Evolutionary conservation across 176 grass and related monocot genomes (phyloP).

Genomic region (Lolium multiflorum): DNA sequence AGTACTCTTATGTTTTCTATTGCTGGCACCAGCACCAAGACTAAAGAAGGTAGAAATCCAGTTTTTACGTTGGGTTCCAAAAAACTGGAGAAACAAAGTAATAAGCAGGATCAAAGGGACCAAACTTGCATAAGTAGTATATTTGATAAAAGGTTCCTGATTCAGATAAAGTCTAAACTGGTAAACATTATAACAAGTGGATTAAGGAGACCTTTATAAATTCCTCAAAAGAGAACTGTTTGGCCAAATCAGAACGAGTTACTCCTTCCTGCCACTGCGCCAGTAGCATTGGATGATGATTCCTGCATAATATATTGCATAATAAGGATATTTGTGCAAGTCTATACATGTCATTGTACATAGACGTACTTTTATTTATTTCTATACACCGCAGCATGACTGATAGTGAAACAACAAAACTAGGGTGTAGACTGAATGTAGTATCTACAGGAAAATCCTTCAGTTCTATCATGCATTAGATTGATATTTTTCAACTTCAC

Average conservation of each 20-base stretch:
- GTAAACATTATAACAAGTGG: background rate
- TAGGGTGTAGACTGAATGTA: background rate
- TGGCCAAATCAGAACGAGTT: constrained; percentile 74
- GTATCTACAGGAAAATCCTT: background rate
- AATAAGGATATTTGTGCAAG: background rate
- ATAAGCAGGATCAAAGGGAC: background rate
- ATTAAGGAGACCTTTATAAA: constrained; percentile 65
- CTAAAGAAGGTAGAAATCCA: no score
- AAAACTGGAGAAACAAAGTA: no score
- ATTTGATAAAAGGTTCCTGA: background rate
- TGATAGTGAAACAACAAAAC: constrained; percentile 3
- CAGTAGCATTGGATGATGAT: constrained; percentile 87
- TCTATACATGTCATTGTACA: background rate
- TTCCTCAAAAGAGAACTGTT: constrained; percentile 79
- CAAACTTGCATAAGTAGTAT: background rate
- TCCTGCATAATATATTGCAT: constrained; percentile 53
- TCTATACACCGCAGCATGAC: background rate
- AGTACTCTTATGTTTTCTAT: no score
- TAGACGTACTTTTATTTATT: constrained; percentile 1
- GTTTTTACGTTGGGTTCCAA: no score
- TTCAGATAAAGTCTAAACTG: background rate
- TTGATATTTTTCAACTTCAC: background rate
- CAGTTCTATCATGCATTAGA: background rate
- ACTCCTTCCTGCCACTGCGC: constrained; percentile 94
- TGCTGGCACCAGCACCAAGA: no score